Percentiles rank a stretch among this genome's conserved stretches.
Conservation (phyloP, 2,329 filamentous ascomycete genomes). For the Claviceps monticola region DNA sequence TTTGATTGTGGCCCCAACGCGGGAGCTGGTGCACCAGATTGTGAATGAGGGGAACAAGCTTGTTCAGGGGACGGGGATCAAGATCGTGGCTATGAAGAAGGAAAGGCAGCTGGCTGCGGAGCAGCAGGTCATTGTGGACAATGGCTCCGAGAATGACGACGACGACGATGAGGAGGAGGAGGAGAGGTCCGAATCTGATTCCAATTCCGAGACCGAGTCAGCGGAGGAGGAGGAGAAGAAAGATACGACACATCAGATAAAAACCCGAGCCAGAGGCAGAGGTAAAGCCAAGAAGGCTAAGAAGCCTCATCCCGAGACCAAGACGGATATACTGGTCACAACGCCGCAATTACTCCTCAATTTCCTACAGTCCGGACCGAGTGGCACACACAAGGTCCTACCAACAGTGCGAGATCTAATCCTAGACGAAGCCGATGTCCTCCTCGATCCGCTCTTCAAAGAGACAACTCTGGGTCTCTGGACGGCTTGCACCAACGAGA, state of each 20-base stretch:
- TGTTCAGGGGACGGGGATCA: conserved; percentile 59
- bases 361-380: conserved; percentile 40
- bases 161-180: background rate
- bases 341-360: conserved; percentile 55
- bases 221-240: conserved; percentile 25
- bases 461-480: conserved; percentile 79
- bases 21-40: conserved; percentile 67
- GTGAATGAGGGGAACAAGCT: conserved; percentile 79
- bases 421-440: conserved; percentile 88
- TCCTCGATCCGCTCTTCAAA: conserved; percentile 80
- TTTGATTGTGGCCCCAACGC: conserved; percentile 63
- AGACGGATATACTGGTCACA: conserved; percentile 26
- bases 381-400: conserved; percentile 34
- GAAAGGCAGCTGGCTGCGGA: conserved; percentile 55
- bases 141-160: conserved; percentile 22
- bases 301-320: conserved; percentile 15
- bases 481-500: conserved; percentile 57
- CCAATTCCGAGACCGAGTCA: conserved; percentile 10
- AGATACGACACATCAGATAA: conserved; percentile 19
- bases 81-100: conserved; percentile 71
- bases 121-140: conserved; percentile 22
- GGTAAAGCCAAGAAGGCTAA: conserved; percentile 13
- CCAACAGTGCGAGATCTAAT: conserved; percentile 61
- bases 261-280: conserved; percentile 16
- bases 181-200: background rate